Conservation (phyloP, 2,329 filamentous ascomycete species). For the Exophiala dermatitidis region DNA sequence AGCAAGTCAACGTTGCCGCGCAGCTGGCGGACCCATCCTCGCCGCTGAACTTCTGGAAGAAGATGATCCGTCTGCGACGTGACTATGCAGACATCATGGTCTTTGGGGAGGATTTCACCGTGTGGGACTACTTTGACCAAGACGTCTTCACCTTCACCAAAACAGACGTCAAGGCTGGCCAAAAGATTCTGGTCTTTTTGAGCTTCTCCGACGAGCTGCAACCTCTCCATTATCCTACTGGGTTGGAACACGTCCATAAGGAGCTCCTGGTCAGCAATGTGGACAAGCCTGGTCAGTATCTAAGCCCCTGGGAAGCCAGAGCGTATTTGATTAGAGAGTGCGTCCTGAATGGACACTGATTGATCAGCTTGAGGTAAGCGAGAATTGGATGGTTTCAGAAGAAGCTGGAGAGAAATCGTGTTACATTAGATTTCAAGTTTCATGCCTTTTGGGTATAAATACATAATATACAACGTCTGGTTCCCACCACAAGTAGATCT, state of each 20-base stretch:
- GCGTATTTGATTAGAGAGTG: slow-evolving; percentile 19
- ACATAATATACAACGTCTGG: not conserved
- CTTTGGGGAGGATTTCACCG: slow-evolving; percentile 54
- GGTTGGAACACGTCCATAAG: slow-evolving; percentile 9
- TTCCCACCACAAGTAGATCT: not conserved
- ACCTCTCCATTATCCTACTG: slow-evolving; percentile 21
- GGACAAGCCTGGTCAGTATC: slow-evolving; percentile 20
- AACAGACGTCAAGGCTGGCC: slow-evolving; percentile 30
- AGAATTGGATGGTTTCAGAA: not conserved
- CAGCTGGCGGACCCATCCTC: slow-evolving; percentile 38
- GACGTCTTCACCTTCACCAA: slow-evolving; percentile 51
- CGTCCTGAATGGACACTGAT: slow-evolving; percentile 16
- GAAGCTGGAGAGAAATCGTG: too few species aligned
- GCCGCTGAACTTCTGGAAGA: slow-evolving; percentile 56
- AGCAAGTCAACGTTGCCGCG: slow-evolving; percentile 54
- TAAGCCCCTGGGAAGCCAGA: slow-evolving; percentile 26
- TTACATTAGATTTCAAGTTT: not conserved
- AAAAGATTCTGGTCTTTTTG: slow-evolving; percentile 22
- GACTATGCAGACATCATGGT: slow-evolving; percentile 56
- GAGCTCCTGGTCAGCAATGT: slow-evolving; percentile 23
- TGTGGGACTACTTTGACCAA: slow-evolving; percentile 47
- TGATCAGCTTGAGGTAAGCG: too few species aligned
- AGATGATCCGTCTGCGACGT: slow-evolving; percentile 55
- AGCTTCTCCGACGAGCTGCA: slow-evolving; percentile 25
- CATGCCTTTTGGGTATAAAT: not conserved